Conservation (phyloP, 2,329 filamentous ascomycete genomes). For the Fusarium bulbicola region DNA sequence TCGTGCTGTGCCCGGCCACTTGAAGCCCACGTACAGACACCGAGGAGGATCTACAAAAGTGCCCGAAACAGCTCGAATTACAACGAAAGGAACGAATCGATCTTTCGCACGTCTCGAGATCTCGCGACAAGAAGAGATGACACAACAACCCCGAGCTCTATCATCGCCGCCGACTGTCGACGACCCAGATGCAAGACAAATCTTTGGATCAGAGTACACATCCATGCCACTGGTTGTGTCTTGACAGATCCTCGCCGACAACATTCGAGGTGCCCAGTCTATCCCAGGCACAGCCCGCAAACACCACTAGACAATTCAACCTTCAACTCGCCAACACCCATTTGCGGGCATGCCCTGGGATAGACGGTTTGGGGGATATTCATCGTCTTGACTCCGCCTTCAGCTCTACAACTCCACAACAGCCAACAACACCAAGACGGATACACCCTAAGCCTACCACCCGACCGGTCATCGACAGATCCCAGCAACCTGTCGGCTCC, state of each 20-base stretch:
- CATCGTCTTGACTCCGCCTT: not conserved
- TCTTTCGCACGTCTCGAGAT: constrained; percentile 81
- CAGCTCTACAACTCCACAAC: not conserved
- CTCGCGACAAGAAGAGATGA: constrained; percentile 57
- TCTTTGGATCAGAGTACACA: not conserved
- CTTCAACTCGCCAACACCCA: rapidly evolving
- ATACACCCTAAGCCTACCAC: not conserved
- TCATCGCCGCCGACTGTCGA: not conserved
- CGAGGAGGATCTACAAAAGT: not conserved
- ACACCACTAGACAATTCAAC: not conserved
- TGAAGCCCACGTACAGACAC: not conserved
- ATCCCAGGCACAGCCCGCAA: not conserved
- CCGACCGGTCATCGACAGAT: not conserved
- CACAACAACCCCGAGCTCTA: not conserved
- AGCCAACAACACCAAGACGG: not conserved
- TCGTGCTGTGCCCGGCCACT: not conserved
- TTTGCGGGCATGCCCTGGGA: not conserved
- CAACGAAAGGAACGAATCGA: constrained; percentile 85
- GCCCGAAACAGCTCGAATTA: not conserved
- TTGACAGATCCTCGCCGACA: not conserved
- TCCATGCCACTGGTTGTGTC: not conserved
- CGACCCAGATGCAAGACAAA: not conserved
- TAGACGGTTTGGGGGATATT: not conserved
- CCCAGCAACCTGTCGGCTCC: not conserved
- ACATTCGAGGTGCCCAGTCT: not conserved